Evolutionary conservation across 169 alveolate genomes (phyloP).

Genomic region (Plasmodium reichenowi): DNA sequence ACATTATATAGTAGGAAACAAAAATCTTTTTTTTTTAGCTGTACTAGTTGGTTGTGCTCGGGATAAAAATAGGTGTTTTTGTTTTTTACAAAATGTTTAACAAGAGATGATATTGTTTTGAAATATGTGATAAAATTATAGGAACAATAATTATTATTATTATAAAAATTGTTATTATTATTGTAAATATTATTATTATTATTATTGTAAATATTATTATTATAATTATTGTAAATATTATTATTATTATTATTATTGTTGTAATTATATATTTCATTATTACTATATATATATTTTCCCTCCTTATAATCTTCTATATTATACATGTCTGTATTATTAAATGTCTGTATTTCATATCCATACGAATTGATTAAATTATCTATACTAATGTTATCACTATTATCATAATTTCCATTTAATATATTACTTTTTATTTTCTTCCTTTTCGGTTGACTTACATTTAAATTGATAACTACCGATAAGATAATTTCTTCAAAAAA

Average conservation of each 20-base stretch:
- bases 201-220: not conserved
- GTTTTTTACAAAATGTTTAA: slow-evolving; percentile 41
- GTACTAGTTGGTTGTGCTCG: not conserved
- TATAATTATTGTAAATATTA: not conserved
- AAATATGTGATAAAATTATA: not conserved
- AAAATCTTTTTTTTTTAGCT: slow-evolving; percentile 39
- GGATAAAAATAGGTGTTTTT: slow-evolving; percentile 9
- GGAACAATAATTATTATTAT: not conserved
- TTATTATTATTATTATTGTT: too few species aligned
- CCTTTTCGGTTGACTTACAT: slow-evolving; percentile 34
- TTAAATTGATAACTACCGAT: slow-evolving; percentile 36
- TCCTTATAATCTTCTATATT: too few species aligned
- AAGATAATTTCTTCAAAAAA: slow-evolving; percentile 34
- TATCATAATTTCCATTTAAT: slow-evolving; percentile 16
- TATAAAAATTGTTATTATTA: not conserved
- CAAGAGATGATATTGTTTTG: slow-evolving; percentile 16
- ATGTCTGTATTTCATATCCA: too few species aligned
- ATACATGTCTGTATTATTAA: too few species aligned
- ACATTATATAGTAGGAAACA: slow-evolving; percentile 52
- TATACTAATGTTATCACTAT: not conserved
- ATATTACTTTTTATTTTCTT: slow-evolving; percentile 25
- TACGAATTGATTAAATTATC: too few species aligned
- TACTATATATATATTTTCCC: too few species aligned
- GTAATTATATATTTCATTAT: too few species aligned
- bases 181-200: not conserved